Evolutionary conservation across 2,329 filamentous ascomycete genomes (phyloP).

Genomic region (Bipolaris cookei): DNA sequence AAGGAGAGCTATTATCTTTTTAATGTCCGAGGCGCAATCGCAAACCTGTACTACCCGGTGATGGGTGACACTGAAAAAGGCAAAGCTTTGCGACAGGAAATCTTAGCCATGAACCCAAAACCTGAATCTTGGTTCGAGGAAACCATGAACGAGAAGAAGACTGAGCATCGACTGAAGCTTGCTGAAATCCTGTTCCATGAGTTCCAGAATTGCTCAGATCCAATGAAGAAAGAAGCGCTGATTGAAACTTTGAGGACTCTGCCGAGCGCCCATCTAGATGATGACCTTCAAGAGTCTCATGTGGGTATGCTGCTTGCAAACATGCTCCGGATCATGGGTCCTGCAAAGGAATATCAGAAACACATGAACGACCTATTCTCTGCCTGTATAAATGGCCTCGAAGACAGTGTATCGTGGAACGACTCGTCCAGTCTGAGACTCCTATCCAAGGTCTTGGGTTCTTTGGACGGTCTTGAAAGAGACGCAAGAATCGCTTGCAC

Average conservation of each 20-base stretch:
- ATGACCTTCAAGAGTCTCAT: not conserved
- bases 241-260: not conserved
- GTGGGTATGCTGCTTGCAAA: not conserved
- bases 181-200: conserved; percentile 1
- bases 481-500: conserved; percentile 2
- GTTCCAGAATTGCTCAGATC: not conserved
- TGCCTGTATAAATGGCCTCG: not conserved
- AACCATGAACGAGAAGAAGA: conserved; percentile 1
- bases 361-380: conserved; percentile 1
- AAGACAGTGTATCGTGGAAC: conserved; percentile 5
- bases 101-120: not conserved
- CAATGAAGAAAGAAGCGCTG: not conserved
- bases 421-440: not conserved
- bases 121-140: not conserved
- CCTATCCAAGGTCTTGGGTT: not conserved
- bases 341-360: not conserved
- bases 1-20: not conserved
- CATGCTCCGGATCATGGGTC: conserved; percentile 4
- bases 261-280: not conserved
- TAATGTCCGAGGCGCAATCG: not conserved
- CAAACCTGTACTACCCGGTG: not conserved
- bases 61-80: not conserved
- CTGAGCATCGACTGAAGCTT: not conserved
- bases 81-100: not conserved
- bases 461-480: not conserved